These are phyloP conservation scores for Polygonum aviculare DNA, from an alignment of 148 eudicot species.

Conservation along the genomic window DNA sequence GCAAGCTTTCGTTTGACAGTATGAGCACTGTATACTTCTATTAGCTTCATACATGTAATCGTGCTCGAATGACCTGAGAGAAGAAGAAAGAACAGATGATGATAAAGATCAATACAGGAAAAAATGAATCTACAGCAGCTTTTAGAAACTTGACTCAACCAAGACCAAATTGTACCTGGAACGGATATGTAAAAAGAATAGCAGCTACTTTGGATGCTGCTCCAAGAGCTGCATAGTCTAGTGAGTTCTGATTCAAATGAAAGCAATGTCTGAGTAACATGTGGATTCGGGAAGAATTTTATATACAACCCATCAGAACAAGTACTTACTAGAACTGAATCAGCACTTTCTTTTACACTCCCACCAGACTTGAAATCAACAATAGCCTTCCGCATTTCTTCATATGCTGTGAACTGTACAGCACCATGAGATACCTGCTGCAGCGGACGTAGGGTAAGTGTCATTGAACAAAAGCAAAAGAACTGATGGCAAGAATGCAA, in stretches of 20 bases:
- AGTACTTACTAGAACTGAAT: conserved; percentile 53
- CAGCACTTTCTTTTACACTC: conserved; percentile 20
- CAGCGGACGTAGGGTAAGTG: conserved; percentile 16
- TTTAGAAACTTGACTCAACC: neutral
- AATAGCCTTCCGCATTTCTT: conserved; percentile 69
- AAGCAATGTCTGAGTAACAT: neutral
- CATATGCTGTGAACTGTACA: conserved; percentile 94
- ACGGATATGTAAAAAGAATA: conserved; percentile 73
- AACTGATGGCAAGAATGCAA: neutral
- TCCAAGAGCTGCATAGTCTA: conserved; percentile 81
- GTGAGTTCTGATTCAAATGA: conserved; percentile 41
- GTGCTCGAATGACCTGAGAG: conserved; percentile 82
- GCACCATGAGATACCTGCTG: conserved; percentile 99
- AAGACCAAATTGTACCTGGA: conserved; percentile 44
- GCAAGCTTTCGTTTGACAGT: neutral
- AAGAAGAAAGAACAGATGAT: neutral
- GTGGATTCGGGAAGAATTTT: neutral
- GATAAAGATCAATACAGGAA: neutral
- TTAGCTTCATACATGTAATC: conserved; percentile 70
- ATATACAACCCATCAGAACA: neutral
- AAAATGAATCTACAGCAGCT: neutral
- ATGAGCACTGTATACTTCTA: no score
- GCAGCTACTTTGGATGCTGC: conserved; percentile 90
- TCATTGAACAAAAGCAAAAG: neutral
- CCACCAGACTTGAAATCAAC: conserved; percentile 36